Conservation (phyloP, 2,329 filamentous ascomycete genomes). For the Scopulariopsis brevicaulis region DNA sequence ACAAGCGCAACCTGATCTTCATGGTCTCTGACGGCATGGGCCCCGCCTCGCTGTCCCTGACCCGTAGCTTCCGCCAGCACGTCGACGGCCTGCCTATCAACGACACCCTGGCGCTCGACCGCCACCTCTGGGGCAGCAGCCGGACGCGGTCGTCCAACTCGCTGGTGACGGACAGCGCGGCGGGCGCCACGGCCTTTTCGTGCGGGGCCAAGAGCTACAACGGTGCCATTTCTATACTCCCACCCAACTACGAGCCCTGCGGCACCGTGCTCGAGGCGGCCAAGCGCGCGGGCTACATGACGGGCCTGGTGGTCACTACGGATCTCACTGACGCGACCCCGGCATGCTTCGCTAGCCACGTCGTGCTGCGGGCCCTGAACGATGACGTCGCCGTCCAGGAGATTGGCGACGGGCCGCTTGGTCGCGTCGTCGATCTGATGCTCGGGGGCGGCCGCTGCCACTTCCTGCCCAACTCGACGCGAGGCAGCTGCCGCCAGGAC, state of each 20-base stretch:
- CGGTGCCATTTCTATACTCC: slow-evolving; percentile 82
- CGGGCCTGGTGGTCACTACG: slow-evolving; percentile 89
- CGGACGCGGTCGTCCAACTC: slow-evolving; percentile 76
- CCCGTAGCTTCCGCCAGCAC: slow-evolving; percentile 75
- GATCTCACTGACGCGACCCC: slow-evolving; percentile 93
- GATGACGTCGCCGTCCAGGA: slow-evolving; percentile 90
- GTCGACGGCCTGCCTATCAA: slow-evolving; percentile 60
- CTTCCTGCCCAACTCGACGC: slow-evolving; percentile 73
- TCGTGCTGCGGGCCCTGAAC: slow-evolving; percentile 66
- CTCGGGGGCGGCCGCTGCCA: slow-evolving; percentile 88
- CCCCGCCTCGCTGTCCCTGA: slow-evolving; percentile 78
- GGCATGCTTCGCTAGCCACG: slow-evolving; percentile 87
- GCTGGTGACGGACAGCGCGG: slow-evolving; percentile 87
- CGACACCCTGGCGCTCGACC: slow-evolving; percentile 70
- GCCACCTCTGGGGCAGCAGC: slow-evolving; percentile 82
- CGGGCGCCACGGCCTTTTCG: slow-evolving; percentile 93
- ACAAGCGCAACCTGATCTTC: slow-evolving; percentile 88
- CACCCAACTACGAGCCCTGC: slow-evolving; percentile 76
- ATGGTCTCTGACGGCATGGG: slow-evolving; percentile 99
- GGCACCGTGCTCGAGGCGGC: slow-evolving; percentile 90
- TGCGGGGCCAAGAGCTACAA: slow-evolving; percentile 95
- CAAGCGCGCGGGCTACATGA: slow-evolving; percentile 82
- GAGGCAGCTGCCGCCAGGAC: slow-evolving; percentile 74
- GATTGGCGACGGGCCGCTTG: slow-evolving; percentile 76
- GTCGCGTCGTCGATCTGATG: slow-evolving; percentile 82